Conservation (phyloP, 2,329 filamentous ascomycete species). For the Exophiala dermatitidis region DNA sequence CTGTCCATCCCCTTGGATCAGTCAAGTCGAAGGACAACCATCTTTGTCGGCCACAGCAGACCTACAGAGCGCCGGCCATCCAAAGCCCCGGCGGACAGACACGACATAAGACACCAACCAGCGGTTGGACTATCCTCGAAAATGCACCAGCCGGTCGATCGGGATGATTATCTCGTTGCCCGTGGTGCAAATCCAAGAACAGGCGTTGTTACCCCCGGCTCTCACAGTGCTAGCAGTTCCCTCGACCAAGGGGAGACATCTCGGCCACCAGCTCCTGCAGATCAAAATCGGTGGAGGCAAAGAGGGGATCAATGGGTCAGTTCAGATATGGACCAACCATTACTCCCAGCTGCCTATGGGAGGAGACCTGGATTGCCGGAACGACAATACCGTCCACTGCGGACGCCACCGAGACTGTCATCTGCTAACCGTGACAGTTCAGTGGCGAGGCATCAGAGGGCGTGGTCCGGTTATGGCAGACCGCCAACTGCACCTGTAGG, state of each 20-base stretch:
- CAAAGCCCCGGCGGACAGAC: not conserved
- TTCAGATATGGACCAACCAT: constrained; percentile 28
- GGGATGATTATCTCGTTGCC: constrained; percentile 32
- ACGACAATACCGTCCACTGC: constrained; percentile 3
- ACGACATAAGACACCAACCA: not conserved
- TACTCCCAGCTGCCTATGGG: constrained; percentile 20
- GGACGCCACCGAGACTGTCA: constrained; percentile 14
- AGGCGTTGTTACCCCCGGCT: constrained; percentile 34
- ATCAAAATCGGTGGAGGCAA: constrained; percentile 30
- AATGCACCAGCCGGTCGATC: constrained; percentile 23
- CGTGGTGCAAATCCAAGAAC: constrained; percentile 34
- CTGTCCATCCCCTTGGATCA: constrained; percentile 18
- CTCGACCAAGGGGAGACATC: constrained; percentile 19
- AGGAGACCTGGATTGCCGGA: not conserved
- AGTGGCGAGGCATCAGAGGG: not conserved
- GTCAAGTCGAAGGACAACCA: constrained; percentile 4
- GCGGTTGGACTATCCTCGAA: not conserved
- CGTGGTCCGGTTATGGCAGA: not conserved
- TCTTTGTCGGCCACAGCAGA: constrained; percentile 3
- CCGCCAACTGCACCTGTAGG: not conserved
- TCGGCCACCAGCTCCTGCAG: constrained; percentile 11
- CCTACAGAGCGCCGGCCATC: not conserved
- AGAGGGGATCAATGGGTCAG: constrained; percentile 35
- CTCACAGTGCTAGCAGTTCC: constrained; percentile 26
- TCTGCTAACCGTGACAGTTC: not conserved